Evolutionary conservation across 805 yeast genomes (phyloP).

Genomic region (Maudiozyma pseudohumilis): DNA sequence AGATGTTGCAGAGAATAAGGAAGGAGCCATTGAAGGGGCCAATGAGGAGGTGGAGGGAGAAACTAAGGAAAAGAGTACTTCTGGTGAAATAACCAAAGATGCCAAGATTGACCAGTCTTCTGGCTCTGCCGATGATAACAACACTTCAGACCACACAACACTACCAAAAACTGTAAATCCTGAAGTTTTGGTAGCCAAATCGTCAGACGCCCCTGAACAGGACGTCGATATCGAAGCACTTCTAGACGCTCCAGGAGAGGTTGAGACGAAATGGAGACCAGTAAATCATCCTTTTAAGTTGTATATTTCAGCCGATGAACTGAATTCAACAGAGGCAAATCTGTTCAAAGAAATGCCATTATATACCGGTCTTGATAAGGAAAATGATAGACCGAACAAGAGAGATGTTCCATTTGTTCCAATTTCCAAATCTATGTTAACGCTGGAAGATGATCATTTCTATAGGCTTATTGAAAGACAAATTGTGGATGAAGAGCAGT

Average conservation of each 20-base stretch:
- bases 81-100: too few relatives aligned
- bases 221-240: too few relatives aligned
- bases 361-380: conserved; percentile 22
- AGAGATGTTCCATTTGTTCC: conserved; percentile 36
- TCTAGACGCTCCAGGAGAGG: too few relatives aligned
- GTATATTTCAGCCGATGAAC: conserved; percentile 24
- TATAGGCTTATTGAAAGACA: conserved; percentile 46
- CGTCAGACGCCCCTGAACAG: too few relatives aligned
- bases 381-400: conserved; percentile 15
- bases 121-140: too few relatives aligned
- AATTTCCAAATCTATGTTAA: conserved; percentile 55
- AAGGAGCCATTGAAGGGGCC: conserved; percentile 3
- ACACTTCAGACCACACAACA: too few relatives aligned
- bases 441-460: conserved; percentile 56
- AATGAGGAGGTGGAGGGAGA: not conserved
- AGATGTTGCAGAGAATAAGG: not conserved
- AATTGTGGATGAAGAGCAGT: conserved; percentile 34
- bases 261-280: too few relatives aligned
- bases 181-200: conserved; percentile 26
- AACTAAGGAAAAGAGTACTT: conserved; percentile 2
- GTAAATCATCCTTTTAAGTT: conserved; percentile 26
- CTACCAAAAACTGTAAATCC: conserved; percentile 29
- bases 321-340: conserved; percentile 26
- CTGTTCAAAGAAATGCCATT: conserved; percentile 29
- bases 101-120: too few relatives aligned